Evolutionary conservation across 2,329 filamentous ascomycete species (phyloP), one percentile per base, ranked within the genome.

Genomic region (Chrysosphaeria jannelii): DNA sequence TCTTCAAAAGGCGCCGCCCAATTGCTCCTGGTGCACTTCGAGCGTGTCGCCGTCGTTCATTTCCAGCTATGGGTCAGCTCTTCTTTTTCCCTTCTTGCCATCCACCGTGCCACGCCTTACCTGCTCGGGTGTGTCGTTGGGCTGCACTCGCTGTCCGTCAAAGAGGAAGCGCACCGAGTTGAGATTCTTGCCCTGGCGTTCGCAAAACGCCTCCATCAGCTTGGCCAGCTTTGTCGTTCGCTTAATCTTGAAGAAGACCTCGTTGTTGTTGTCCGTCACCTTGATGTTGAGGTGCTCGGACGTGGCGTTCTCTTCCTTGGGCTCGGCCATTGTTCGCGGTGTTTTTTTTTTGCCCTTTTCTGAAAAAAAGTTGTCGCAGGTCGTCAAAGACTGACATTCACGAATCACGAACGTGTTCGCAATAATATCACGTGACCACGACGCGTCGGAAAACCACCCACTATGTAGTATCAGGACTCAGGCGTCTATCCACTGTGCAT

Each of bases 201-300:
- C 81, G 46, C 85, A 97, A 45, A 93, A 97, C 11, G 85, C 85
- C 30, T 76, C 70, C 85, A 97, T 97, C 26, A 97, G 56, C 54
- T 97, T 97, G 50, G 90, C 85, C 2, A 97, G 61, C 43, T 78
- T 74, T 1, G 85, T 97, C 12, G 70, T 78, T 18, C 79, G 64
- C 67, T 97, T 97, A 52, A 97, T 97, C 57, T 97, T 97, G 57
- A 97, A 97, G 47, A 93, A 97, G 37, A 97, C 81, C 43, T 97
- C 85, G 44, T 97, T 97, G 52, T 91, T 91, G 51, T 89, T 91
- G 37, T 97, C 85, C 0, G 85, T 93, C 9, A 97, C 85, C 45
- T 97, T 97, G 51, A 97, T 93, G 50, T 97, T 97, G 5, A 97
- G 55, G 46, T 97, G 85, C 48, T 93, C 81, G 10, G 23, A 22